Conservation (phyloP, 192 early-diverging fungal genomes). For the Coemansia sp. region DNA sequence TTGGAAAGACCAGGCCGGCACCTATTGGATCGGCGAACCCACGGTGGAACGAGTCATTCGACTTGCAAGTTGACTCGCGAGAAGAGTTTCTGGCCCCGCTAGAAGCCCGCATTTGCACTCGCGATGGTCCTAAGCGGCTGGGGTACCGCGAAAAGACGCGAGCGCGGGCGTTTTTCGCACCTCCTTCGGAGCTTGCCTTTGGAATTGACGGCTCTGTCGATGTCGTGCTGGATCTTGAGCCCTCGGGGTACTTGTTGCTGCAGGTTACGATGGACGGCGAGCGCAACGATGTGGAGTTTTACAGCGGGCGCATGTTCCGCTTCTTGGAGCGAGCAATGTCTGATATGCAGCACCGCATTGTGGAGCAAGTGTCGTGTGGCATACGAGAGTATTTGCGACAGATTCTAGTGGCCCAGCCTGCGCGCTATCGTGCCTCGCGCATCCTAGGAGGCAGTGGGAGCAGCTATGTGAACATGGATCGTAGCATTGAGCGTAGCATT, state of each 20-base stretch:
- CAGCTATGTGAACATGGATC: conserved; percentile 26
- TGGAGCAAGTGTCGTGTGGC: conserved; percentile 69
- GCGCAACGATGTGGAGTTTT: conserved; percentile 80
- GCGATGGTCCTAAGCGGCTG: conserved; percentile 51
- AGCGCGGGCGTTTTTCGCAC: conserved; percentile 62
- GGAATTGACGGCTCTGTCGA: conserved; percentile 65
- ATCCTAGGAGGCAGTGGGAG: conserved; percentile 10
- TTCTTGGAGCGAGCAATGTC: conserved; percentile 67
- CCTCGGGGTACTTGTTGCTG: conserved; percentile 66
- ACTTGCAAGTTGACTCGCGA: conserved; percentile 60
- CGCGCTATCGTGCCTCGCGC: conserved; percentile 38
- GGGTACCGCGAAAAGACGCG: conserved; percentile 56
- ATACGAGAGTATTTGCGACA: conserved; percentile 68
- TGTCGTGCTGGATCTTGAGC: conserved; percentile 67
- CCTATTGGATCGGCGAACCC: conserved; percentile 59
- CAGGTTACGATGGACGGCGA: conserved; percentile 79
- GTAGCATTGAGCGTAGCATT: conserved; percentile 59
- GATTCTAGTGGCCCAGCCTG: conserved; percentile 58
- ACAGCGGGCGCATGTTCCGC: conserved; percentile 77
- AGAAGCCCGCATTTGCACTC: conserved; percentile 54
- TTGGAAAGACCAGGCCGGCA: conserved; percentile 59
- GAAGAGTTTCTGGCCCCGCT: conserved; percentile 35
- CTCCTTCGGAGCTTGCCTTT: conserved; percentile 51
- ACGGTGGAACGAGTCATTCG: conserved; percentile 81
- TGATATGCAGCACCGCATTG: conserved; percentile 70